Evolutionary conservation across 352 stramenopile genomes (phyloP), one percentile per base, ranked within the genome.

Genomic region (Phytophthora aleatoria): DNA sequence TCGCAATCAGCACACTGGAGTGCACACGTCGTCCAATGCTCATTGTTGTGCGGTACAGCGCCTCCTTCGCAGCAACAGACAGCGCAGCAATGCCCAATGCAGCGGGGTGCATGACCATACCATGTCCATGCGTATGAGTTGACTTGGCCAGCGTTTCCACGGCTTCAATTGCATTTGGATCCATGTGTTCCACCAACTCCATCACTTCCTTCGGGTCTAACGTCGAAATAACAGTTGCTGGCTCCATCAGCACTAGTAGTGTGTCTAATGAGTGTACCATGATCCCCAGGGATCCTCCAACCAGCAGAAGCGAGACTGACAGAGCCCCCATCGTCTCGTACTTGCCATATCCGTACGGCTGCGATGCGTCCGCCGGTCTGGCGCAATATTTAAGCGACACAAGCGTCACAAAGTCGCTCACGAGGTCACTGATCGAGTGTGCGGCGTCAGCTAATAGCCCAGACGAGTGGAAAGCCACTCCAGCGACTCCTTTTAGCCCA

Each of bases 321-420:
- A 92, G 63, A 16, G 83, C 81, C 20, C 83, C 81, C 27, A 92
- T 77, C 7, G 81, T 89, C 69, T 92, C 83, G 62, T 89, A 92
- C 51, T 90, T 90, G 50, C 83, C 79, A 50, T 92, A 91, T 2
- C 83, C 83, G 64, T 92, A 95, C 0, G 87, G 89, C 60, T 95
- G 87, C 71, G 87, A 77, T 39, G 85, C 78, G 64, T 99, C 96
- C 0, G 96, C 83, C n/a, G 95, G 95, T n/a, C 96, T 75, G 2
- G 91, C 73, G 31, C 87, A 97, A 49, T 98, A 90, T 60, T 93
- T 89, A 16, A 98, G 85, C 28, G 92, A 74, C 58, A 89, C 89
- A 5, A 99, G 76, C 15, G 96, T 99, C 39, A 99, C 94, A 62
- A 92, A 96, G 72, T 99, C 96, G 51, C 83, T 96, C 36, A 98